Base-by-base conservation (phyloP, 805 yeast species). In the Wickerhamiella nectarea region DNA sequence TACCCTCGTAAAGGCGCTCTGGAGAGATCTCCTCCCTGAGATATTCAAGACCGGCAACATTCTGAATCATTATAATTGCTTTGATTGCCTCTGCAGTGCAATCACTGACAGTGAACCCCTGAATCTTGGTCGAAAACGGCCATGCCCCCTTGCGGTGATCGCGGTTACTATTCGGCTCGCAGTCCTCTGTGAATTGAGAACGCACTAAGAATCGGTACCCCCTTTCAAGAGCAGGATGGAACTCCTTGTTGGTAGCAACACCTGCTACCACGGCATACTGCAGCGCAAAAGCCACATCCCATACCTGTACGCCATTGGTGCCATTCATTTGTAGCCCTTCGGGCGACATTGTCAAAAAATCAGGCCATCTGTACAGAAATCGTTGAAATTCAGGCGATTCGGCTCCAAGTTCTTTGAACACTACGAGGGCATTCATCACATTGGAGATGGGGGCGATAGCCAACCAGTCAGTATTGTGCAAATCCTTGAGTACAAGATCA, bases 1-100 rank as follows among this genome's bases (percentile, higher is more conserved):
- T 73, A 0, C 86, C 89, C 31, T 74, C 68, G 46, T 72, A 64
- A 24, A 91, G 63, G 28, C 70, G 66, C 46, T 70, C 69, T 21
- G 69, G 72, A 9, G 69, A 62, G 29, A 83, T 76, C 43, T 72
- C 76, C 36, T 67, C 65, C 37, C 65, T 70, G 24, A 76, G 54
- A 46, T 69, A 67, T 12, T 61, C 65, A 48, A 74, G 78, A 1
- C 61, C 63, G 0, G 75, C 71, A 34, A 80, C 74, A 38, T 80
- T 75, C 57, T 76, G 76, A 2, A 87, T 93, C 96, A 89, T 87
- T 9, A 89, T 70, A 5, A 89, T 81, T 0, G 97, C 95, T 58
- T 91, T 91, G 50, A 87, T 65, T 0, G 96, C 83, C 59, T 89
- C 98, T 0, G 96, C 94, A 0, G 98, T 89, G 63, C 97, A 89